Evolutionary conservation across 768 basidiomycete species (phyloP), one percentile per base, ranked within the genome.

Genomic region (Rhodocollybia butyracea): DNA sequence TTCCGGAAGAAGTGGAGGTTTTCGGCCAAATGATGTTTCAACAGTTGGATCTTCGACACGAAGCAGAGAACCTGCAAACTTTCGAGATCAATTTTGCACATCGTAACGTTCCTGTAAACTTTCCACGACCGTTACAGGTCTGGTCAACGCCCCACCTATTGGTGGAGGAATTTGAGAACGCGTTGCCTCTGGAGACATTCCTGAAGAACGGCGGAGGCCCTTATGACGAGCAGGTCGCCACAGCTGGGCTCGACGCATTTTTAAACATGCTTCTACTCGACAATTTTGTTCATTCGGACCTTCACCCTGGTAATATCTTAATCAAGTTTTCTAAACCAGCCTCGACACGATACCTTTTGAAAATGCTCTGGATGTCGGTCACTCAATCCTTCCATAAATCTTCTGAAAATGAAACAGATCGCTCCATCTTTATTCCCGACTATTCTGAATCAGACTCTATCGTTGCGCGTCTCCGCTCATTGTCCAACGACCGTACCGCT

Each of bases 231-330:
- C 83, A 87, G 54, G 79, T 99, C 12, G 96, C 97, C 6, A 95
- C 91, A 53, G 80, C 94, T 17, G 97, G 97, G 10, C 75, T 99
- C 22, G 94, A 98, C 69, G 94, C 95, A 1, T 99, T 98, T 71
- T 68, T 99, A 93, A 94, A 98, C 73, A 99, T 99, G 97, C 83
- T 99, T 19, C 76, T 99, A 1, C 76, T 99, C 42, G 97, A 99
- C 70, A 98, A 99, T 70, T 99, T 97, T 70, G 94, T 96, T 10
- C 97, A 98, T 68, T 79, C 90, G 3, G 91, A 93, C 66, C 81
- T 93, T 21, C 91, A 92, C 67, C 89, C 91, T 2, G 96, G 96
- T 29, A 98, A 98, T 68, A 95, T 98, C 70, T 91, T 97, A 87
- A 84, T 99, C 75, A 97, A 96, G 67, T 98, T 98, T 74, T 88